A percentile compares a stretch with the other conserved stretches of the same genome.
phyloP scores from a whole-genome alignment of 1,284 basidiomycete genomes.

The Irpex sp. region DNA sequence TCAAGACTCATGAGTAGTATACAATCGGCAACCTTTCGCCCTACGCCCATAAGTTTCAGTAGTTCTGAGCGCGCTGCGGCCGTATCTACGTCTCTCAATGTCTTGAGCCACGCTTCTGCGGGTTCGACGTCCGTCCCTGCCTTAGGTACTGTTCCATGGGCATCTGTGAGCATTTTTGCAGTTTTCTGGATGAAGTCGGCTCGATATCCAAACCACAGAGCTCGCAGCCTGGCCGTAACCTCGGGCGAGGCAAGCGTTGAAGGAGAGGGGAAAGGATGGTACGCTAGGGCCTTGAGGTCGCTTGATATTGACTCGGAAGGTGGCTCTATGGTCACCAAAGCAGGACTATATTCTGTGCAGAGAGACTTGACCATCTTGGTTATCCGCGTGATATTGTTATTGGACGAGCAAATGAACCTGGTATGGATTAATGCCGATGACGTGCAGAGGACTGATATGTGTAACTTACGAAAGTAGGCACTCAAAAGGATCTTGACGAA shows the following conservation, averaged over 20 bases:
- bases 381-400: conserved; percentile 94
- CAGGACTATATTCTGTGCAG: conserved; percentile 67
- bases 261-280: conserved; percentile 87
- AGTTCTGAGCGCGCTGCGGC: conserved; percentile 69
- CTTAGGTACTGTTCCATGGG: conserved; percentile 32
- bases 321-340: conserved; percentile 49
- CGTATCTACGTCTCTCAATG: conserved; percentile 52
- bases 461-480: conserved; percentile 81
- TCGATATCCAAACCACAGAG: conserved; percentile 94
- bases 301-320: conserved; percentile 25
- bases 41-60: conserved; percentile 84
- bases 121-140: conserved; percentile 32
- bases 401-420: conserved; percentile 97
- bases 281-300: conserved; percentile 37
- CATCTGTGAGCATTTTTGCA: conserved; percentile 72
- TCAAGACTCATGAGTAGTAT: conserved; percentile 93
- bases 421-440: neutral
- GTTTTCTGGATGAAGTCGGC: conserved; percentile 88
- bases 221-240: conserved; percentile 69
- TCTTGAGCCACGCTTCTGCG: conserved; percentile 58
- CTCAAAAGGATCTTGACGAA: conserved; percentile 96
- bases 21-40: conserved; percentile 95
- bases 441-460: conserved; percentile 5
- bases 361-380: conserved; percentile 83
- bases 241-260: conserved; percentile 56